A percentile compares a stretch with the other conserved stretches of the same genome.
Conservation (phyloP, 2,329 filamentous ascomycete species). For the Sporothrix phasma region DNA sequence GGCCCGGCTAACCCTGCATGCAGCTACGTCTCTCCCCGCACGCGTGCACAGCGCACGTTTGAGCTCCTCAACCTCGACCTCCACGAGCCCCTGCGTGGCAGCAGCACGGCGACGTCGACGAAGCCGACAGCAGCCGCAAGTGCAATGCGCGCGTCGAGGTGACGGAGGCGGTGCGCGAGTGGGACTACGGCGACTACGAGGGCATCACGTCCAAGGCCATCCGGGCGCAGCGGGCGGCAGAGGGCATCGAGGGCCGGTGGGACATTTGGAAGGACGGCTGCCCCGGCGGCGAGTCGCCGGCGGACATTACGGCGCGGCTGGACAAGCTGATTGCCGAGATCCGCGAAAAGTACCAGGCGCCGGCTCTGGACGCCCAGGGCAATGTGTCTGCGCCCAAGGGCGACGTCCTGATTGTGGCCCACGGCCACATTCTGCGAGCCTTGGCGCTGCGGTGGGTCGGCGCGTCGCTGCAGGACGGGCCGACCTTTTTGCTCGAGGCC, state of each 20-base stretch:
- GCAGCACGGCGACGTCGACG: conserved; percentile 32
- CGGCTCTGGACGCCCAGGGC: conserved; percentile 32
- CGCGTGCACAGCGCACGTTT: conserved; percentile 78
- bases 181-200: conserved; percentile 85
- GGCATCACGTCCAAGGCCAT: conserved; percentile 67
- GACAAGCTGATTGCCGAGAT: conserved; percentile 71
- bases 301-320: conserved; percentile 60
- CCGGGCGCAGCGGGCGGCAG: conserved; percentile 42
- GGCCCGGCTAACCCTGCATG: neutral
- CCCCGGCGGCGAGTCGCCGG: conserved; percentile 70
- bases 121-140: conserved; percentile 22
- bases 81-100: conserved; percentile 59
- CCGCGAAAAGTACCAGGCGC: conserved; percentile 49
- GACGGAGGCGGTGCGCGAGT: conserved; percentile 66
- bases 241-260: conserved; percentile 54
- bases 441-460: conserved; percentile 82
- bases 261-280: conserved; percentile 89
- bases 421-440: conserved; percentile 80
- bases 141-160: conserved; percentile 55
- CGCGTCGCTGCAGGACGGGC: conserved; percentile 62
- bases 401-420: conserved; percentile 73
- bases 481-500: conserved; percentile 74
- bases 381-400: conserved; percentile 27
- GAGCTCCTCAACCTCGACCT: conserved; percentile 73
- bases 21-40: conserved; percentile 77